Percentiles rank a stretch among this genome's conserved stretches.
phyloP scores from a whole-genome alignment of 768 basidiomycete species.

The Lactarius akahatsu region DNA sequence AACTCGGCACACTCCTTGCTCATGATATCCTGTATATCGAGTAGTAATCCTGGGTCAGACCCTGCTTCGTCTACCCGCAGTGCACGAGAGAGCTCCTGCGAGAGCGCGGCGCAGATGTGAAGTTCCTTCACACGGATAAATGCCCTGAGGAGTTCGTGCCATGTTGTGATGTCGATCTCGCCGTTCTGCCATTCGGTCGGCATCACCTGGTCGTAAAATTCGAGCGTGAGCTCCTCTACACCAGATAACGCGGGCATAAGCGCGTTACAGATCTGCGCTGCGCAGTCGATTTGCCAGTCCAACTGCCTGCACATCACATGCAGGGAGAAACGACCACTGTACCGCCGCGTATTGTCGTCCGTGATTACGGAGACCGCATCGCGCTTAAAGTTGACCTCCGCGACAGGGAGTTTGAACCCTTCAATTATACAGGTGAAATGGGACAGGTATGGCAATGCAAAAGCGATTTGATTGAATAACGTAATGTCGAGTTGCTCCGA shows the following conservation, averaged over 20 bases:
- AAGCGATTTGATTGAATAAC: neutral
- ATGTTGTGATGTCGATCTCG: neutral
- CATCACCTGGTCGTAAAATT: neutral
- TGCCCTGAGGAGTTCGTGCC: neutral
- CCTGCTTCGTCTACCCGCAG: neutral
- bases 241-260: neutral
- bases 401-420: neutral
- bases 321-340: neutral
- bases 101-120: neutral
- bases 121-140: neutral
- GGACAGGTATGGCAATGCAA: neutral
- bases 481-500: neutral
- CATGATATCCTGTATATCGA: neutral
- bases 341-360: too few relatives aligned
- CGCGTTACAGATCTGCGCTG: slow-evolving; percentile 6
- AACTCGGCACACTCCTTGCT: too few relatives aligned
- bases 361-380: neutral
- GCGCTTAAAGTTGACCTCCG: neutral
- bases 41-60: neutral
- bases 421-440: neutral
- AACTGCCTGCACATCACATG: neutral
- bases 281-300: slow-evolving; percentile 10
- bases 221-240: neutral
- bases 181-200: neutral
- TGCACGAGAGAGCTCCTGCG: neutral